Evolutionary conservation across 129 eudicot genomes (phyloP).

Genomic region (Flaveria trinervia): DNA sequence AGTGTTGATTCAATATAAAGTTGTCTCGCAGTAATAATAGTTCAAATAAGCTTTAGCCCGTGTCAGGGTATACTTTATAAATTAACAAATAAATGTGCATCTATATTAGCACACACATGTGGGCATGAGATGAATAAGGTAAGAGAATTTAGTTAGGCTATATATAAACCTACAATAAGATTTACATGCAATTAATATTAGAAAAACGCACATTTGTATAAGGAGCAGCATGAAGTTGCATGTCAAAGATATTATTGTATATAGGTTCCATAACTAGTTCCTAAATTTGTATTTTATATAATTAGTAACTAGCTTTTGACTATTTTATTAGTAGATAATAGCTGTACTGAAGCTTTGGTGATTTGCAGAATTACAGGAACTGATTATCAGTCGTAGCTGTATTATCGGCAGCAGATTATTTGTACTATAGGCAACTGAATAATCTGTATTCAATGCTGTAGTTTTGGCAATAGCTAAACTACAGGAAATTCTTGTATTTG

Average conservation of each 20-base stretch:
- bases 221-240: neutral
- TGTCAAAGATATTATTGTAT: conserved; percentile 17
- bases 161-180: neutral
- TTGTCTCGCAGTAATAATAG: conserved; percentile 27
- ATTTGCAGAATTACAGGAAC: no score
- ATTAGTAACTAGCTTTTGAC: conserved; percentile 1
- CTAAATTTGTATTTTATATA: neutral
- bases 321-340: neutral
- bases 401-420: no score
- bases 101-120: conserved; percentile 1
- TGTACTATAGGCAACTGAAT: no score
- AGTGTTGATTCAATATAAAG: conserved; percentile 25
- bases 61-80: conserved; percentile 4
- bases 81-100: neutral
- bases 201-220: neutral
- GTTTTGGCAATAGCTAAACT: no score
- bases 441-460: no score
- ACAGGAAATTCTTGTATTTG: no score
- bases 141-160: neutral
- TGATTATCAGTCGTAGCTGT: no score
- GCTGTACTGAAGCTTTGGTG: no score
- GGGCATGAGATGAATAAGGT: neutral
- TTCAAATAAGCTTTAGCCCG: conserved; percentile 9
- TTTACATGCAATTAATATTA: neutral
- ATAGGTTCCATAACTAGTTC: conserved; percentile 8